Percentiles rank a stretch among this genome's conserved stretches.
These are phyloP conservation scores for Fomitopsis betulina DNA, from an alignment of 1,284 basidiomycete genomes.

Conservation along the genomic window DNA sequence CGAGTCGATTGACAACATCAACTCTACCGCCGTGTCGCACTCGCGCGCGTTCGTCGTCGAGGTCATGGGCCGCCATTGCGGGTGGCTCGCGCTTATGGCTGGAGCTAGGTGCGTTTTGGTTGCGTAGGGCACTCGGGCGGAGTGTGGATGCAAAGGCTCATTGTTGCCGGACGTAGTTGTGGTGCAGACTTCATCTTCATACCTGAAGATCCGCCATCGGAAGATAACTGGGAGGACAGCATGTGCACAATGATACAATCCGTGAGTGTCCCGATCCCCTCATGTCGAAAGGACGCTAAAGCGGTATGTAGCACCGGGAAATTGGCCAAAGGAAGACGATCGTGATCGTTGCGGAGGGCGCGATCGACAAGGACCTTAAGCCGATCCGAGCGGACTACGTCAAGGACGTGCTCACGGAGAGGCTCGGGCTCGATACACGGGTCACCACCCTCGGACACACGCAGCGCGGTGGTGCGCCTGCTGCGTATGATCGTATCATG, in stretches of 20 bases:
- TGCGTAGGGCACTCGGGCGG: not conserved
- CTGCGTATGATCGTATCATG: constrained; percentile 89
- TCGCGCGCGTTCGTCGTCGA: constrained; percentile 98
- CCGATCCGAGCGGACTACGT: constrained; percentile 90
- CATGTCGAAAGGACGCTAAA: not conserved
- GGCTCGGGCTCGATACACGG: constrained; percentile 89
- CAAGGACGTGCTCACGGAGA: constrained; percentile 83
- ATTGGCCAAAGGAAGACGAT: constrained; percentile 97
- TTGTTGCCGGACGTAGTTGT: constrained; percentile 42
- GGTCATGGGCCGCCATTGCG: constrained; percentile 98
- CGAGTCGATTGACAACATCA: constrained; percentile 97
- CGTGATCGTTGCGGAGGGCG: constrained; percentile 97
- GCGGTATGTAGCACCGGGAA: constrained; percentile 67
- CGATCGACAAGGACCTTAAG: constrained; percentile 82
- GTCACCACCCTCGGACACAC: constrained; percentile 99
- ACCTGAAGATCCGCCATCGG: constrained; percentile 84
- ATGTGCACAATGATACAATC: constrained; percentile 88
- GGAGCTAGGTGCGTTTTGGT: constrained; percentile 67
- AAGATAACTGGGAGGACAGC: constrained; percentile 83
- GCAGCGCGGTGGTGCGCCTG: constrained; percentile 91
- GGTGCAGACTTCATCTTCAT: constrained; percentile 98
- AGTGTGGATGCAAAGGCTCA: not conserved
- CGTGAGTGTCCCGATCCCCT: constrained; percentile 37
- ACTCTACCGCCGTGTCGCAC: constrained; percentile 93
- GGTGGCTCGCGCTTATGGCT: constrained; percentile 94